Evolutionary conservation across 805 yeast species (phyloP).

Genomic region (Candida ulmi): DNA sequence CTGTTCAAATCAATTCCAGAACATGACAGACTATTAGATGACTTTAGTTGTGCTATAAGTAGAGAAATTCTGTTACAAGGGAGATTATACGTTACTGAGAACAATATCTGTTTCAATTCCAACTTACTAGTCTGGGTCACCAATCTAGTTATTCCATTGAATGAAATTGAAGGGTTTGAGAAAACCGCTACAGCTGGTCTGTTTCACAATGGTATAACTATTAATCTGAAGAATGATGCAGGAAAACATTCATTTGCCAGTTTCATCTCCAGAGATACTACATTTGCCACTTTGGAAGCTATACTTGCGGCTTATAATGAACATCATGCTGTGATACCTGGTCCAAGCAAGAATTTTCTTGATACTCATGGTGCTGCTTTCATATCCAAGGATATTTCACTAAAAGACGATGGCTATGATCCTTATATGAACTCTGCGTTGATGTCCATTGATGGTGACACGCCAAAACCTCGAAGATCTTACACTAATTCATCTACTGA

Average conservation of each 20-base stretch:
- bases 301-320: slow-evolving; percentile 19
- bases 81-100: slow-evolving; percentile 72
- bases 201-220: slow-evolving; percentile 80
- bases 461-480: slow-evolving; percentile 16
- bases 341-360: slow-evolving; percentile 1
- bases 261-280: slow-evolving; percentile 74
- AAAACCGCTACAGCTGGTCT: slow-evolving; percentile 82
- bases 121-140: slow-evolving; percentile 90
- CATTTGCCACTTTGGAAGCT: slow-evolving; percentile 52
- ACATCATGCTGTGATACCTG: not conserved
- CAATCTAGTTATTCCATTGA: slow-evolving; percentile 62
- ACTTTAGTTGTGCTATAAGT: slow-evolving; percentile 84
- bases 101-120: slow-evolving; percentile 79
- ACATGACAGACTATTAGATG: slow-evolving; percentile 74
- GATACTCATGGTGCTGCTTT: slow-evolving; percentile 9
- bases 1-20: slow-evolving; percentile 62
- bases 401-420: slow-evolving; percentile 11
- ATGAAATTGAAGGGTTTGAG: slow-evolving; percentile 68
- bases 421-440: slow-evolving; percentile 29
- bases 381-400: slow-evolving; percentile 14
- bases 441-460: slow-evolving; percentile 40
- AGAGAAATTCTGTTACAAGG: slow-evolving; percentile 88
- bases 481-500: slow-evolving; percentile 12
- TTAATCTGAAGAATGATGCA: slow-evolving; percentile 29
- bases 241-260: slow-evolving; percentile 76